These are phyloP conservation scores for Beta lomatogona DNA, from an alignment of 179 eudicot genomes.

Conservation along the genomic window DNA sequence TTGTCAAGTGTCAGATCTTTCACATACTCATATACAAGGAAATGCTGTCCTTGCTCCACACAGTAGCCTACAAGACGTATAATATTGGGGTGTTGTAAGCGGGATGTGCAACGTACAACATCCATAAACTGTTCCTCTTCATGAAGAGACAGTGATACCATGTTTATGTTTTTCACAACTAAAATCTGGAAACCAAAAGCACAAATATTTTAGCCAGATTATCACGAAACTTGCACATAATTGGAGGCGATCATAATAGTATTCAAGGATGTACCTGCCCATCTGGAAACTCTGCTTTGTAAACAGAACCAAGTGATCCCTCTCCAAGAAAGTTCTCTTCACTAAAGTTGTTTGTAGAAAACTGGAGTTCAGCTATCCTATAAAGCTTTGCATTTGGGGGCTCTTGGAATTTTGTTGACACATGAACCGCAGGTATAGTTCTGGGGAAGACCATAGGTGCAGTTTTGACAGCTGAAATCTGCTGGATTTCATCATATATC, in stretches of 20 bases:
- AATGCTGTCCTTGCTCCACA: slow-evolving; percentile 76
- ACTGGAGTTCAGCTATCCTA: slow-evolving; percentile 68
- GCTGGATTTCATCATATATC: slow-evolving; percentile 46
- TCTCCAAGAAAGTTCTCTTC: slow-evolving; percentile 75
- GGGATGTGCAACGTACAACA: slow-evolving; percentile 61
- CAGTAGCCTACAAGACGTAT: slow-evolving; percentile 78
- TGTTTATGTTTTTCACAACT: slow-evolving; percentile 76
- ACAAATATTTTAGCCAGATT: neutral
- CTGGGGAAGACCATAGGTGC: slow-evolving; percentile 54
- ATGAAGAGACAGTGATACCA: slow-evolving; percentile 58
- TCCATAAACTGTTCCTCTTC: slow-evolving; percentile 90
- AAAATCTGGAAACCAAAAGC: slow-evolving; percentile 46
- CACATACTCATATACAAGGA: slow-evolving; percentile 76
- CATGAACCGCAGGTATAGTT: slow-evolving; percentile 40
- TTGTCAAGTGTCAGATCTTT: slow-evolving; percentile 67
- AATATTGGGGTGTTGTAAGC: slow-evolving; percentile 81
- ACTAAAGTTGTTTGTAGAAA: slow-evolving; percentile 76
- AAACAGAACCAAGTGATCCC: slow-evolving; percentile 95
- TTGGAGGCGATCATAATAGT: neutral
- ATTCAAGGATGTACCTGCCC: slow-evolving; percentile 53
- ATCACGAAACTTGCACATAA: neutral
- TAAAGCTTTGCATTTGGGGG: slow-evolving; percentile 68
- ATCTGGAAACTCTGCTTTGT: slow-evolving; percentile 78
- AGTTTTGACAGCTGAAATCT: slow-evolving; percentile 35
- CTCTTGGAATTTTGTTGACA: slow-evolving; percentile 51